These are phyloP conservation scores for Chloranthus sessilifolius DNA, from an alignment of 164 flowering plant species.

Conservation along the genomic window DNA sequence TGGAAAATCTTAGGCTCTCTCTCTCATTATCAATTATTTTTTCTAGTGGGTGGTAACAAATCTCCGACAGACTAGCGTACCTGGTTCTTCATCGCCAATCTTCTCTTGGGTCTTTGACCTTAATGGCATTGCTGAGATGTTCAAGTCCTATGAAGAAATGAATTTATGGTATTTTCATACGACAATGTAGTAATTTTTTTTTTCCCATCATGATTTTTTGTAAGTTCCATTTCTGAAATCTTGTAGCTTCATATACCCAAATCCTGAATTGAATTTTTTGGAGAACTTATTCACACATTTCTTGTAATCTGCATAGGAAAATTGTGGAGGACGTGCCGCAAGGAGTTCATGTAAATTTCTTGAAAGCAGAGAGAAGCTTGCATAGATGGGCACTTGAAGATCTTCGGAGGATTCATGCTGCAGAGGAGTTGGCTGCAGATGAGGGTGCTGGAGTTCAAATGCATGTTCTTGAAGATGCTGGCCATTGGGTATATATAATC, in stretches of 20 bases:
- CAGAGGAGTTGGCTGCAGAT: slow-evolving; percentile 77
- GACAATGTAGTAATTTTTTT: no score
- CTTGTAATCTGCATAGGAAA: slow-evolving; percentile 38
- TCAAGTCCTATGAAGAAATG: slow-evolving; percentile 85
- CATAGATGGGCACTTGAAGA: slow-evolving; percentile 98
- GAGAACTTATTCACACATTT: background rate
- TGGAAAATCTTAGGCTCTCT: no score
- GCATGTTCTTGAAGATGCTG: slow-evolving; percentile 99
- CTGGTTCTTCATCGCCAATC: slow-evolving; percentile 39
- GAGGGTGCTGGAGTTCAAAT: slow-evolving; percentile 92
- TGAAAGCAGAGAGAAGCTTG: slow-evolving; percentile 94
- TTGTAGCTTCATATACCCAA: background rate
- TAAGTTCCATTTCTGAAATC: background rate
- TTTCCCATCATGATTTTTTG: background rate
- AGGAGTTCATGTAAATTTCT: slow-evolving; percentile 85
- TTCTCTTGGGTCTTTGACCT: slow-evolving; percentile 91
- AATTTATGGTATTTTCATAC: slow-evolving; percentile 61
- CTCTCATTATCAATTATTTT: no score
- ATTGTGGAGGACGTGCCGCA: slow-evolving; percentile 82
- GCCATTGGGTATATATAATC: slow-evolving; percentile 76
- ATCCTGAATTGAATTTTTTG: background rate
- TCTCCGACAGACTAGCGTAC: slow-evolving; percentile 45
- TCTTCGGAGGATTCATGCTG: slow-evolving; percentile 82
- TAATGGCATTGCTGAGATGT: slow-evolving; percentile 83
- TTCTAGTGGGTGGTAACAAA: slow-evolving; percentile 96